Conservation (phyloP, 768 basidiomycete genomes). For the Lentinula guzmanii region DNA sequence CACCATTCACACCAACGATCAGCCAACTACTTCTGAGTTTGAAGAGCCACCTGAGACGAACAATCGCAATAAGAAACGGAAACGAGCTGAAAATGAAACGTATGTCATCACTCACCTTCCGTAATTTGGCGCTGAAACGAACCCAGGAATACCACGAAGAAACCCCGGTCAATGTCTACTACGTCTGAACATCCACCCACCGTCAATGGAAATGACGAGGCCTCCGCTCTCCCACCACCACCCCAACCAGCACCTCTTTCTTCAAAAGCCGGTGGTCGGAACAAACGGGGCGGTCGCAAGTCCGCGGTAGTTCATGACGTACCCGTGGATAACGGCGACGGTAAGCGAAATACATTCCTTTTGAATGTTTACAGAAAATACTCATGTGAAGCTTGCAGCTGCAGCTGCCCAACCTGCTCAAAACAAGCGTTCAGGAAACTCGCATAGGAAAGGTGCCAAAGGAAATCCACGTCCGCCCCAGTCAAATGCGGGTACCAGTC, state of each 20-base stretch:
- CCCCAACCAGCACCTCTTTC: conserved; percentile 26
- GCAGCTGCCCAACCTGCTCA: conserved; percentile 14
- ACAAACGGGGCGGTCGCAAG: conserved; percentile 43
- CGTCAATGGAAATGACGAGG: conserved; percentile 21
- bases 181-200: conserved; percentile 52
- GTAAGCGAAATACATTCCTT: conserved; percentile 9
- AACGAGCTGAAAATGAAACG: conserved; percentile 69
- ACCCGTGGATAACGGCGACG: conserved; percentile 31
- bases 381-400: conserved; percentile 15
- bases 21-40: conserved; percentile 30
- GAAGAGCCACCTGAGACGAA: conserved; percentile 43
- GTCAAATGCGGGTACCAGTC: conserved; percentile 22
- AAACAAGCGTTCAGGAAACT: conserved; percentile 31
- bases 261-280: conserved; percentile 22
- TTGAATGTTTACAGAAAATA: neutral
- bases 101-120: conserved; percentile 28
- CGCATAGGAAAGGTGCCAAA: conserved; percentile 37
- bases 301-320: conserved; percentile 25
- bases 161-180: conserved; percentile 72
- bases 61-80: conserved; percentile 60
- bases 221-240: conserved; percentile 11
- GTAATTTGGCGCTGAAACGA: neutral
- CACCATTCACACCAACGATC: conserved; percentile 24
- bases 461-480: conserved; percentile 29
- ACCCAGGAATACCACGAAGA: conserved; percentile 43